Conservation (phyloP, 805 yeast genomes). For the Lachancea mirantina region DNA sequence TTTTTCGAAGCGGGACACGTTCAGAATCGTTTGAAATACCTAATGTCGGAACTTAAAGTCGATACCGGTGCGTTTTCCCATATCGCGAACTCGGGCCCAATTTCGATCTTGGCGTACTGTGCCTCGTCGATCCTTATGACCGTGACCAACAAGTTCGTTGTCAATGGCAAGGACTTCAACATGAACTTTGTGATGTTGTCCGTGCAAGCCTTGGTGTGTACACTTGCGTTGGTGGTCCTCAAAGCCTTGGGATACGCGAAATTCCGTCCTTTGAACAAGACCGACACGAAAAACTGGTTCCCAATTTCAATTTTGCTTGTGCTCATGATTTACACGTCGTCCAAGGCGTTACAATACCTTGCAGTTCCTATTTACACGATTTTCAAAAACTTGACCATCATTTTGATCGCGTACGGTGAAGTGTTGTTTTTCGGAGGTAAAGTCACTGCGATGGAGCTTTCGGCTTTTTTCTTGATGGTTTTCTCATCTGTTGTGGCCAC, state of each 20-base stretch:
- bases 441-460: constrained; percentile 83
- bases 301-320: constrained; percentile 89
- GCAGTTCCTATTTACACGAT: constrained; percentile 95
- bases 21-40: too few species aligned
- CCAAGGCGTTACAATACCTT: constrained; percentile 87
- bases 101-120: constrained; percentile 81
- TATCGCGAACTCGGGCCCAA: constrained; percentile 42
- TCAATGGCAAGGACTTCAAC: constrained; percentile 60
- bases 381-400: constrained; percentile 94
- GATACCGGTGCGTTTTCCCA: constrained; percentile 22
- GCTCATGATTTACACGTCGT: constrained; percentile 90
- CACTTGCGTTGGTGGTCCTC: constrained; percentile 61
- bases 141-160: constrained; percentile 91
- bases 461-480: constrained; percentile 87
- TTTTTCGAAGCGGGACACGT: too few species aligned
- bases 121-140: constrained; percentile 94
- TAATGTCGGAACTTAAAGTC: constrained; percentile 28
- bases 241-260: constrained; percentile 71
- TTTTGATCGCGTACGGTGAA: constrained; percentile 96
- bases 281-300: constrained; percentile 92
- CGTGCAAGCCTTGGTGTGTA: constrained; percentile 81
- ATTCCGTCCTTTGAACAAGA: constrained; percentile 76
- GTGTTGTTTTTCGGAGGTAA: constrained; percentile 93
- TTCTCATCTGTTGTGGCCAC: constrained; percentile 94
- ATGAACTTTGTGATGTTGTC: constrained; percentile 87